These are phyloP conservation scores for Saturnispora ahearnii DNA, from an alignment of 805 yeast species.

Conservation along the genomic window DNA sequence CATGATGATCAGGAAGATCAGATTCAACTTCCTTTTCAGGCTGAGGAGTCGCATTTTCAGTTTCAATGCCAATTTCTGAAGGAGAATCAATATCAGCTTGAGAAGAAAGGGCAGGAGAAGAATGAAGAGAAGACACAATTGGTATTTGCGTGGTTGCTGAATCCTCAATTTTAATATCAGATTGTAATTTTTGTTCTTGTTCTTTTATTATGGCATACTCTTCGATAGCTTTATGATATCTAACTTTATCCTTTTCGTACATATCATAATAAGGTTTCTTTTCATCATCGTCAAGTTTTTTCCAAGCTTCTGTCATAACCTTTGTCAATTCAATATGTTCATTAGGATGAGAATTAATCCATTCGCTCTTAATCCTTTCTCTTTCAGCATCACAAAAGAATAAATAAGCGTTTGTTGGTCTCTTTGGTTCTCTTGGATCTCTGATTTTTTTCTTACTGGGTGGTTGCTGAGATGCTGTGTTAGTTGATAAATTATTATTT, in stretches of 20 bases:
- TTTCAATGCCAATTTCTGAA: not conserved
- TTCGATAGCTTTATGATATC: constrained; percentile 68
- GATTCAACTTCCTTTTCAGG: not conserved
- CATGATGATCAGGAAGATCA: not conserved
- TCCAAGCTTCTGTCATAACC: constrained; percentile 83
- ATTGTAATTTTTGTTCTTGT: constrained; percentile 9
- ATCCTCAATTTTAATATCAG: constrained; percentile 3
- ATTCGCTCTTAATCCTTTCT: constrained; percentile 53
- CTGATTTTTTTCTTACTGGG: constrained; percentile 33
- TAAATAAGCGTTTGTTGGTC: constrained; percentile 86
- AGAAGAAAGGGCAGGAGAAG: not conserved
- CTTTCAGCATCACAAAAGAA: constrained; percentile 82
- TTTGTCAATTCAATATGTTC: constrained; percentile 58
- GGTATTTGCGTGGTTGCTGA: not conserved
- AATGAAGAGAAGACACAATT: not conserved
- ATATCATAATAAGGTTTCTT: constrained; percentile 65
- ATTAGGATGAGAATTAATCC: constrained; percentile 45
- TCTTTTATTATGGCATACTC: constrained; percentile 27
- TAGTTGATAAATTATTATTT: constrained; percentile 9
- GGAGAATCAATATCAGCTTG: not conserved
- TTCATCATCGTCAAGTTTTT: constrained; percentile 55
- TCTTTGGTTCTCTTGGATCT: constrained; percentile 79
- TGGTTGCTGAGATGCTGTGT: constrained; percentile 16
- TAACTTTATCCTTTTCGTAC: constrained; percentile 67
- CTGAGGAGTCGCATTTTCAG: not conserved